Conservation (phyloP, 1,284 basidiomycete species). For the Leccinum fuscescens region DNA sequence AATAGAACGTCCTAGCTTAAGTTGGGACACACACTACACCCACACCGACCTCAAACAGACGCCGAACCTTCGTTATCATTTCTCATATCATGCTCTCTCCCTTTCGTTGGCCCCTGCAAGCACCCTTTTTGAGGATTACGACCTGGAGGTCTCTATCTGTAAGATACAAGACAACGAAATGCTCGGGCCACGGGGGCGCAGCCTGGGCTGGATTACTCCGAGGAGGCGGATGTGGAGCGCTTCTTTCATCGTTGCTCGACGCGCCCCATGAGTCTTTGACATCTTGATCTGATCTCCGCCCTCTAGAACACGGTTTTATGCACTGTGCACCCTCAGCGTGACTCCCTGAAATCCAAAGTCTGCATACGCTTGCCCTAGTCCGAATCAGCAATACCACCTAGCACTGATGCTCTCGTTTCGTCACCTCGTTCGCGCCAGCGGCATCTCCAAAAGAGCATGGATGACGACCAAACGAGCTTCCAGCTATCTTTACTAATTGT, state of each 20-base stretch:
- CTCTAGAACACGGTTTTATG: background rate
- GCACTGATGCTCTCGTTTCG: background rate
- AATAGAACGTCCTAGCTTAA: slow-evolving; percentile 9
- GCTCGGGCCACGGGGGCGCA: background rate
- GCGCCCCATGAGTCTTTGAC: background rate
- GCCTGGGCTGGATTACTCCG: background rate
- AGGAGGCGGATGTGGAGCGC: background rate
- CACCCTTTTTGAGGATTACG: background rate
- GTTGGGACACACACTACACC: background rate
- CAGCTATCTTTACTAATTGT: background rate
- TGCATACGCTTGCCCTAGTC: background rate
- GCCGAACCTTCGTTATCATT: background rate
- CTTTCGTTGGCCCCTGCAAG: background rate
- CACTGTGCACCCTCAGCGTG: background rate
- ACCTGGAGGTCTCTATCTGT: background rate
- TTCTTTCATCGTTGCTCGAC: background rate
- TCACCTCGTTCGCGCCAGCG: background rate
- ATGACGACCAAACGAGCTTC: background rate
- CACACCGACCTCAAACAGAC: background rate
- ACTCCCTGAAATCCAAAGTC: background rate
- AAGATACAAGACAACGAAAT: background rate
- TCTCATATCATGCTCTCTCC: background rate
- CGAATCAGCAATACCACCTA: background rate
- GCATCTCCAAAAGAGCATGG: background rate
- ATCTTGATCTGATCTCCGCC: background rate